phyloP scores from a whole-genome alignment of 208 protist genomes.

The Leptomonas pyrrhocoris region DNA sequence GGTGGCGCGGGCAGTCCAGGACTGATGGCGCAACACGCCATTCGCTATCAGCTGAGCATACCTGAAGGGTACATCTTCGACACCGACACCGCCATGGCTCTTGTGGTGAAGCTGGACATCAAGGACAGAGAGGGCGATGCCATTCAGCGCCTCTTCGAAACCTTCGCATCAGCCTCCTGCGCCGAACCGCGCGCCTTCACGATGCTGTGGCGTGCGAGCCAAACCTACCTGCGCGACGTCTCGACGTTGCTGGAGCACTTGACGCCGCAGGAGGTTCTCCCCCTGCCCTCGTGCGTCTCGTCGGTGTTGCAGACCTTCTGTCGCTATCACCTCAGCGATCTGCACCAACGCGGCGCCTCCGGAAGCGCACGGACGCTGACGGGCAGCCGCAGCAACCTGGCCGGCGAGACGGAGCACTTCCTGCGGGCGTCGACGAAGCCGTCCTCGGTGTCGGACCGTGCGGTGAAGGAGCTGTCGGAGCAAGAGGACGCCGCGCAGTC shows the following conservation, averaged over 20 bases:
- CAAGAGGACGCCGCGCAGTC: constrained; percentile 32
- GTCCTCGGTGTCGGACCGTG: constrained; percentile 64
- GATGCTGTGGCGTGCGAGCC: constrained; percentile 77
- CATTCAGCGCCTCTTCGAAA: constrained; percentile 53
- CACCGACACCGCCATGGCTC: constrained; percentile 34
- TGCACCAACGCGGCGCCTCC: constrained; percentile 35
- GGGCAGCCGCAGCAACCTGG: constrained; percentile 36
- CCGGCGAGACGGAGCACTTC: constrained; percentile 79
- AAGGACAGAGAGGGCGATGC: constrained; percentile 36
- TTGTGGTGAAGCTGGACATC: constrained; percentile 35
- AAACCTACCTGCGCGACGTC: constrained; percentile 74
- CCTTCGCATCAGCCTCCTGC: constrained; percentile 55
- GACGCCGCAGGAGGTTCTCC: constrained; percentile 41
- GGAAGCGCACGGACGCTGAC: constrained; percentile 43
- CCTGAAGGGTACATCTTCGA: constrained; percentile 34
- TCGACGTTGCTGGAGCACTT: constrained; percentile 57
- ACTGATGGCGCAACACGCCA: not conserved
- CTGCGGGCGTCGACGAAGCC: constrained; percentile 61
- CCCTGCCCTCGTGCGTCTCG: constrained; percentile 61
- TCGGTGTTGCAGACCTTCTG: constrained; percentile 64
- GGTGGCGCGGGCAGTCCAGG: not conserved
- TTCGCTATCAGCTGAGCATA: constrained; percentile 32
- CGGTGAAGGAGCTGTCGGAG: constrained; percentile 37
- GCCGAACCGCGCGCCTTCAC: constrained; percentile 68
- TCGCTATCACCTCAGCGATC: constrained; percentile 70